These are phyloP conservation scores for Coniochaeta sp. DNA, from an alignment of 2,329 filamentous ascomycete genomes.

Conservation along the genomic window DNA sequence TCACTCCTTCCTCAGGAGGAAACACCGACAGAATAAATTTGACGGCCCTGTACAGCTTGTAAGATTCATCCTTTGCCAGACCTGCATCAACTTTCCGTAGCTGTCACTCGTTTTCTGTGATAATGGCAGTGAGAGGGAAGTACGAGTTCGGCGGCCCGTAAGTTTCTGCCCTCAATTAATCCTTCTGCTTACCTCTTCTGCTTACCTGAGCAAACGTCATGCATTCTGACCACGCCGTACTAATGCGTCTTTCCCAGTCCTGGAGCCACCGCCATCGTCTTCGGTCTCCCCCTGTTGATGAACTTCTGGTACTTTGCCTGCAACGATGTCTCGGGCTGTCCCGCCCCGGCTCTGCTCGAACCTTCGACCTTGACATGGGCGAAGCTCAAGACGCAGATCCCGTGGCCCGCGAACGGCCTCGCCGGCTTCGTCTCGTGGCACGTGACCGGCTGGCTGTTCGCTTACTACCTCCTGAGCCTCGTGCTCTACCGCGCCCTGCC, in stretches of 20 bases:
- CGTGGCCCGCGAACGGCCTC: slow-evolving; percentile 70
- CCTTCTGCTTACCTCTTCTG: too few species aligned
- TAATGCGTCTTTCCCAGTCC: slow-evolving; percentile 55
- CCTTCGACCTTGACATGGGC: slow-evolving; percentile 66
- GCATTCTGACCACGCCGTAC: too few species aligned
- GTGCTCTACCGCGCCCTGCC: slow-evolving; percentile 72
- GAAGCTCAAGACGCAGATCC: slow-evolving; percentile 70
- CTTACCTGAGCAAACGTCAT: background rate
- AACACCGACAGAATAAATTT: too few species aligned
- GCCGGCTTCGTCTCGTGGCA: slow-evolving; percentile 62
- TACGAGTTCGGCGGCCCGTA: slow-evolving; percentile 3
- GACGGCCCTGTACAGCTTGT: too few species aligned
- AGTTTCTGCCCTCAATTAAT: background rate
- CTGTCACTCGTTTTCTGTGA: background rate
- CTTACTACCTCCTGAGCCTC: slow-evolving; percentile 72
- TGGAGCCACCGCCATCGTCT: slow-evolving; percentile 70
- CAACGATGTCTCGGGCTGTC: slow-evolving; percentile 90
- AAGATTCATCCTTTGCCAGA: too few species aligned
- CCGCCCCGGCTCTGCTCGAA: slow-evolving; percentile 70
- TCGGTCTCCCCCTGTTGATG: slow-evolving; percentile 71
- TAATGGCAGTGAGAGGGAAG: background rate
- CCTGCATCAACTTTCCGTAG: too few species aligned
- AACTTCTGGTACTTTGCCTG: slow-evolving; percentile 79
- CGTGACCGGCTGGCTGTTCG: slow-evolving; percentile 62
- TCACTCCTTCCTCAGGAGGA: background rate